Conservation (phyloP, 345 rosid species). For the Citrus inodora region DNA sequence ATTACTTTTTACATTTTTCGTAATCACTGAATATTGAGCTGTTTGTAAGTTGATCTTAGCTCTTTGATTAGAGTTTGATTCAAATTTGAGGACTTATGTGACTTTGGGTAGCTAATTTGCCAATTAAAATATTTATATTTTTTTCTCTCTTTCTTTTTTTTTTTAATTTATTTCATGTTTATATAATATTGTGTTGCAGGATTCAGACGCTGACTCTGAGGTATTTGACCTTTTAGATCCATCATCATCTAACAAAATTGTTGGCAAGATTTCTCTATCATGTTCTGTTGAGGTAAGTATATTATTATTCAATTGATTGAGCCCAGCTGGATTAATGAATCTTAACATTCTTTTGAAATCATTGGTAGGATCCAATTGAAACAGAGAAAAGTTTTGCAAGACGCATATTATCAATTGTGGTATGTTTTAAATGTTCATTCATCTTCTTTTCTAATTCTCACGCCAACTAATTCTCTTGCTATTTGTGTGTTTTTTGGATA, state of each 20-base stretch:
- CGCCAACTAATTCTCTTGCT: background rate
- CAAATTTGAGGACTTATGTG: background rate
- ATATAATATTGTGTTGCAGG: constrained; percentile 37
- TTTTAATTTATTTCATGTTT: background rate
- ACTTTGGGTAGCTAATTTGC: background rate
- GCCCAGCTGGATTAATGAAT: constrained; percentile 1
- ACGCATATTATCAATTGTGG: constrained; percentile 84
- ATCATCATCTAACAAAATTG: constrained; percentile 44
- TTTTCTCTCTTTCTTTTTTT: background rate
- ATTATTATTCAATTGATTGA: background rate
- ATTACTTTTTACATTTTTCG: background rate
- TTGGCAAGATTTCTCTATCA: constrained; percentile 69
- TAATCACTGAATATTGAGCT: background rate
- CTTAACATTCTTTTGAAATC: constrained; percentile 19
- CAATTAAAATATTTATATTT: background rate
- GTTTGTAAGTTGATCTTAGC: background rate
- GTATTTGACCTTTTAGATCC: constrained; percentile 70
- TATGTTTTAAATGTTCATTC: constrained; percentile 27
- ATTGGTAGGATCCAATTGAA: constrained; percentile 78
- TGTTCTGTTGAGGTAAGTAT: constrained; percentile 77
- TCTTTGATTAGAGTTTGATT: background rate
- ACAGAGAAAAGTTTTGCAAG: constrained; percentile 84
- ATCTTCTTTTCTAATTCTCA: background rate
- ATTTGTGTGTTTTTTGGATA: background rate
- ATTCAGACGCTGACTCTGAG: constrained; percentile 42